Evolutionary conservation across 345 rosid genomes (phyloP), one percentile per base, ranked within the genome.

Genomic region (Gossypium stocksii): DNA sequence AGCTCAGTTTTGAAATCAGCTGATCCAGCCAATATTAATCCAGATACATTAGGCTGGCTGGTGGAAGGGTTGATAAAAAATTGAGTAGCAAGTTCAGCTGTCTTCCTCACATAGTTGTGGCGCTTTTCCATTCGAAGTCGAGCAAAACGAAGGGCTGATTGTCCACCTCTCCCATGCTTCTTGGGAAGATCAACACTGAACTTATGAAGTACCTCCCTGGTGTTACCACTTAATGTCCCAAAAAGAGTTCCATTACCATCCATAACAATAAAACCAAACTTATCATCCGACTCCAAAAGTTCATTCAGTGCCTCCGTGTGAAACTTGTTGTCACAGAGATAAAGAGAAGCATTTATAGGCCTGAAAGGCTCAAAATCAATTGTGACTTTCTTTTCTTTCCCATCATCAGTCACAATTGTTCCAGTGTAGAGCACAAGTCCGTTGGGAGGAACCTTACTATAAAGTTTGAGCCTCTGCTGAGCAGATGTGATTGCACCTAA

Each of bases 121-220:
- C 93, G 93, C 83, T 89, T 89, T 80, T 89, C 93, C 89, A 87
- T 89, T 7, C 93, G 85, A 77, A 89, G 89, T 41, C 93, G 86
- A 67, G 93, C 91, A 85, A 89, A 89, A n/a, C 91, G 89, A 75
- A 87, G 89, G 25, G 93, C 93, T 68, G 91, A 87, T 76, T 89
- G 93, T 19, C 93, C 93, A 81, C 93, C 93, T 79, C 93, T 87
- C 14, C 93, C 93, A 54, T 89, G 93, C 69, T 89, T 89, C 88
- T 89, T 89, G 2, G 93, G 93, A 54, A 89, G 84, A 80, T 89
- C 93, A 65, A 89, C 93, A 53, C 76, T 77, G 62, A 87, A 89
- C 66, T 89, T 89, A 76, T 89, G 93, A 53, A 89, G 87, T 72
- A 89, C 91, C 79, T 89, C 93, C 60, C 93, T 75, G 3, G 93